A percentile compares a stretch with the other conserved stretches of the same genome.
These are phyloP conservation scores for Emericellopsis atlantica DNA, from an alignment of 2,329 filamentous ascomycete genomes.

Conservation along the genomic window DNA sequence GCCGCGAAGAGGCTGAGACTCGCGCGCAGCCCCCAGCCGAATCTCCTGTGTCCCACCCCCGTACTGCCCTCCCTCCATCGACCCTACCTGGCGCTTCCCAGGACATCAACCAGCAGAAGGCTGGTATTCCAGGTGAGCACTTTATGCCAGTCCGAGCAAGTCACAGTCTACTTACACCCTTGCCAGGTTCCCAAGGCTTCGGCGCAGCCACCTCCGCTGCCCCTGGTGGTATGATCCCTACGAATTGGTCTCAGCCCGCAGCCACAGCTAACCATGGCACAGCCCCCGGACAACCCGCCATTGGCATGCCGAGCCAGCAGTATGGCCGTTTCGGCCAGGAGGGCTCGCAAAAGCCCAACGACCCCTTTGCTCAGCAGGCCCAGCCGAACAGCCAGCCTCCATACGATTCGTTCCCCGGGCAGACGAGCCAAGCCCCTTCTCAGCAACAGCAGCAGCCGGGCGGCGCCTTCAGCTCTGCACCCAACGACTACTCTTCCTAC, in stretches of 20 bases:
- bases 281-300: constrained; percentile 6
- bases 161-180: too few relatives aligned
- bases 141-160: too few relatives aligned
- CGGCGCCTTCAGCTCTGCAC: constrained; percentile 60
- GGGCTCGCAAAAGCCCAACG: constrained; percentile 68
- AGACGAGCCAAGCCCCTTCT: constrained; percentile 43
- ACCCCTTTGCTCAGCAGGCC: constrained; percentile 72
- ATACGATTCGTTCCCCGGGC: constrained; percentile 47
- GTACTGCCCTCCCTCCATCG: constrained; percentile 74
- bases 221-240: background rate
- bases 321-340: constrained; percentile 64
- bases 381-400: constrained; percentile 35
- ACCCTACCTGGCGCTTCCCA: constrained; percentile 39
- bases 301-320: constrained; percentile 26
- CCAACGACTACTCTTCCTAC: constrained; percentile 73
- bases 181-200: constrained; percentile 13
- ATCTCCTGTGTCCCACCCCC: constrained; percentile 75
- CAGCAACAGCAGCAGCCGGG: constrained; percentile 37
- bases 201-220: constrained; percentile 4
- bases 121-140: constrained; percentile 16
- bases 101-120: constrained; percentile 43
- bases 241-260: background rate
- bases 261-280: constrained; percentile 5
- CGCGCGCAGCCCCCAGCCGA: constrained; percentile 86
- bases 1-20: constrained; percentile 91